These are phyloP conservation scores for Coniochaeta hoffmannii DNA, from an alignment of 2,329 filamentous ascomycete genomes.

Conservation along the genomic window DNA sequence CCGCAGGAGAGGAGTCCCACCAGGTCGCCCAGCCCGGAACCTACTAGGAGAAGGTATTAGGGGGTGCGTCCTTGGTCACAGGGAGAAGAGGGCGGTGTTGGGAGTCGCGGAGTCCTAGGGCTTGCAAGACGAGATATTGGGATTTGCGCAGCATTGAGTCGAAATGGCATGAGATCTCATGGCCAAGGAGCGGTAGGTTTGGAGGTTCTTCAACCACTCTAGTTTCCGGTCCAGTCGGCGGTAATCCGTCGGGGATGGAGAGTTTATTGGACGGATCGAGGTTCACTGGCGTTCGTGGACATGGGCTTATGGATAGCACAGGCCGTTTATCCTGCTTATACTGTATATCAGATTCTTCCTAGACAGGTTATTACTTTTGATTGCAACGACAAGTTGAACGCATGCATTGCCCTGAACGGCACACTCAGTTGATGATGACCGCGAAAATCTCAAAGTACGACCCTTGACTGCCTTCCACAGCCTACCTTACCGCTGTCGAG, in stretches of 20 bases:
- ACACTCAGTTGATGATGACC: not conserved
- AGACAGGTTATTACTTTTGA: not conserved
- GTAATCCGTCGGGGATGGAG: not conserved
- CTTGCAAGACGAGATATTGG: not conserved
- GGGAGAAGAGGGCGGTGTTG: too few species aligned
- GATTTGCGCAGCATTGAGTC: not conserved
- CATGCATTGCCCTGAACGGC: not conserved
- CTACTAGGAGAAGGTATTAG: slow-evolving; percentile 64
- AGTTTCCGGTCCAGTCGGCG: not conserved
- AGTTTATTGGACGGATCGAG: not conserved
- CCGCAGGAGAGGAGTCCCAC: slow-evolving; percentile 71
- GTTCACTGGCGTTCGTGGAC: not conserved
- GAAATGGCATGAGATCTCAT: not conserved
- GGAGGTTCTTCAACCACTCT: not conserved
- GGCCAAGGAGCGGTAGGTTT: not conserved
- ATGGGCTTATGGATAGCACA: not conserved
- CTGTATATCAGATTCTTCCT: not conserved
- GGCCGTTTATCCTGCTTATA: not conserved
- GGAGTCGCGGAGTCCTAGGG: not conserved
- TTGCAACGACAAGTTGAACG: not conserved
- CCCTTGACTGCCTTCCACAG: too few species aligned
- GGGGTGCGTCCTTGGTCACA: not conserved
- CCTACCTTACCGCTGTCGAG: too few species aligned
- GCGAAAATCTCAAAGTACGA: too few species aligned
- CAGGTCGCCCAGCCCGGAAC: slow-evolving; percentile 81